Base-by-base conservation (phyloP, 495 filamentous ascomycete species). In the Massariosphaeria phaeospora region DNA sequence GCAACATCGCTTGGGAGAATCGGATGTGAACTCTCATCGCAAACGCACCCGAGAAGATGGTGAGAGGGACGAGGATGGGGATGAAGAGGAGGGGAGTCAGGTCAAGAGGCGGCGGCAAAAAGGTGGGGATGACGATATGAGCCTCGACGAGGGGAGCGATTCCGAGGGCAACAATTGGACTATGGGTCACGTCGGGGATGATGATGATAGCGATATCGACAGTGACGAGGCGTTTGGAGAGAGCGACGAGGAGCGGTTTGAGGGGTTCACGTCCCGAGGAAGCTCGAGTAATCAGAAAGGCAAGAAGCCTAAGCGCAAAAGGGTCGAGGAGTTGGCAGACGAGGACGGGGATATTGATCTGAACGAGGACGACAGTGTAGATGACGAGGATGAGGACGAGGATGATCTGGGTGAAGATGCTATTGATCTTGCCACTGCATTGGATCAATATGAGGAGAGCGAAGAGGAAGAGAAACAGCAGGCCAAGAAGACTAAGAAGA, bases 221-320 rank as follows among this genome's bases (percentile, higher is more conserved):
- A 89, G 84, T 57, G 91, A 96, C 53, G 91, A 96, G 66, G 91
- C 91, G 27, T 85, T 96, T 75, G 91, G 90, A 8, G 84, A 81
- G 70, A 49, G 76, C 70, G 39, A 83, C 72, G 57, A 79, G 77
- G 62, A 70, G 67, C 59, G 49, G 43, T 73, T 71, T 54, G 68
- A 70, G 48, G 69, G 66, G 2, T 70, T 63, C 43, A 58, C 63
- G 20, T 69, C 69, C 58, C 52, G 69, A 25, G 69, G 67, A 18
- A 57, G 48, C 47, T 59, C 15, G 70, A 75, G 46, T 40, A 48
- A 57, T n/a, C 55, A 65, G 51, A 71, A 69, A 55, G 52, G 51
- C 12, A 70, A 65, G 48, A 62, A 57, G 48, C 36, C 23, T 18
- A 38, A 39, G 29, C 55, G 62, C 7, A 60, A 62, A 23, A 67